A percentile compares a stretch with the other conserved stretches of the same genome.
These are phyloP conservation scores for Saturnispora hagleri DNA, from an alignment of 805 yeast genomes.

Conservation along the genomic window DNA sequence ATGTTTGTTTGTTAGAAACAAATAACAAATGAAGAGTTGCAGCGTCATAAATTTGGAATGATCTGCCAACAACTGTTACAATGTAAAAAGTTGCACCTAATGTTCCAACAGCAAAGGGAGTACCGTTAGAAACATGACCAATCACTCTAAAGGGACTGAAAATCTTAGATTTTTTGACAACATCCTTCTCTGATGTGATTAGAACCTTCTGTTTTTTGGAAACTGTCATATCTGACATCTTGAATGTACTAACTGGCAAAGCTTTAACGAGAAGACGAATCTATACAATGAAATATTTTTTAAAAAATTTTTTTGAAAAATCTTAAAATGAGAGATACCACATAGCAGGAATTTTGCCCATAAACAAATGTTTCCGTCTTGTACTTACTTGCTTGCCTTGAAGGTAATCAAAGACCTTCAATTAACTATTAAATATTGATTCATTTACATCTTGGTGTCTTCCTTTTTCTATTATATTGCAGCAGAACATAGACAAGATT, in stretches of 20 bases:
- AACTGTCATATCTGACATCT: slow-evolving; percentile 4
- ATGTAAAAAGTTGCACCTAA: slow-evolving; percentile 82
- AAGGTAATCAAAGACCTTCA: too few relatives aligned
- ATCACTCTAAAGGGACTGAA: slow-evolving; percentile 81
- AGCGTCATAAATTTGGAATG: slow-evolving; percentile 91
- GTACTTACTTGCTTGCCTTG: too few relatives aligned
- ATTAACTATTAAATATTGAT: too few relatives aligned
- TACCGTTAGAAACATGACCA: slow-evolving; percentile 81
- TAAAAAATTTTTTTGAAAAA: background rate
- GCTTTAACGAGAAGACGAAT: background rate
- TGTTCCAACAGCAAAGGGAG: slow-evolving; percentile 82
- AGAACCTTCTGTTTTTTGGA: slow-evolving; percentile 9
- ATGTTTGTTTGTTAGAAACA: slow-evolving; percentile 74
- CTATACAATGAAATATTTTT: background rate
- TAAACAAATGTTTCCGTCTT: too few relatives aligned
- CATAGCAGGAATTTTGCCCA: too few relatives aligned
- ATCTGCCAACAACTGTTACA: slow-evolving; percentile 81
- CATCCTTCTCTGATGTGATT: background rate
- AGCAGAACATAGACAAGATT: too few relatives aligned
- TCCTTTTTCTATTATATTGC: too few relatives aligned
- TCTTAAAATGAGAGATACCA: background rate
- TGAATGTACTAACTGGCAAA: background rate
- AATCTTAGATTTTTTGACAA: slow-evolving; percentile 39
- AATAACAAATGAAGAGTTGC: slow-evolving; percentile 75
- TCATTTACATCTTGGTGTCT: too few relatives aligned